These are phyloP conservation scores for Betula pendula DNA, from an alignment of 306 rosid genomes.

Conservation along the genomic window DNA sequence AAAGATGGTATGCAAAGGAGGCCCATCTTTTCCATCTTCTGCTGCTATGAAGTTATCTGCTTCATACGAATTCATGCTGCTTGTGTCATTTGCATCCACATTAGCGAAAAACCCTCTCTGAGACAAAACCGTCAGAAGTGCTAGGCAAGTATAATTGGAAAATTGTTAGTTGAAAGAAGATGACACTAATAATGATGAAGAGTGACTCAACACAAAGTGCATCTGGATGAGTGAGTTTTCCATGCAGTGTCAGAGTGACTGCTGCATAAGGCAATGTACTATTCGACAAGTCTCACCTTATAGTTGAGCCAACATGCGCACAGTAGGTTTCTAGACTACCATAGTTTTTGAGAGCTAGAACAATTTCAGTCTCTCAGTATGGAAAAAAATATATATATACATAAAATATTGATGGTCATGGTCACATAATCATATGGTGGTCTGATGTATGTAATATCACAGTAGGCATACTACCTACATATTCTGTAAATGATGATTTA, in stretches of 20 bases:
- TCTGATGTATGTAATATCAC: not conserved
- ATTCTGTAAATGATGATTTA: not conserved
- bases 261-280: too few relatives aligned
- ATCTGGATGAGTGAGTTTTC: not conserved
- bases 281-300: not conserved
- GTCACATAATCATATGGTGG: not conserved
- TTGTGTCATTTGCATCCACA: conserved; percentile 44
- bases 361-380: not conserved
- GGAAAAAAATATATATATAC: not conserved
- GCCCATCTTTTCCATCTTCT: conserved; percentile 44
- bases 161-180: conserved; percentile 30
- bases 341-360: not conserved
- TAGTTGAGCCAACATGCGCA: not conserved
- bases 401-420: not conserved
- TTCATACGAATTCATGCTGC: conserved; percentile 37
- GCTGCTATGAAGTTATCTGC: conserved; percentile 37
- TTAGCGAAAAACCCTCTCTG: conserved; percentile 59
- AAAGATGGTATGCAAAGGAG: conserved; percentile 56
- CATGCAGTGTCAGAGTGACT: not conserved
- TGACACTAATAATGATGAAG: conserved; percentile 2
- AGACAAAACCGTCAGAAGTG: conserved; percentile 74
- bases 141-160: conserved; percentile 40
- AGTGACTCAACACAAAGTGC: not conserved
- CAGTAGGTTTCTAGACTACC: not conserved
- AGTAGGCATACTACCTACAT: not conserved